phyloP scores from a whole-genome alignment of 2,329 filamentous ascomycete genomes.

The Fusarium equiseti region DNA sequence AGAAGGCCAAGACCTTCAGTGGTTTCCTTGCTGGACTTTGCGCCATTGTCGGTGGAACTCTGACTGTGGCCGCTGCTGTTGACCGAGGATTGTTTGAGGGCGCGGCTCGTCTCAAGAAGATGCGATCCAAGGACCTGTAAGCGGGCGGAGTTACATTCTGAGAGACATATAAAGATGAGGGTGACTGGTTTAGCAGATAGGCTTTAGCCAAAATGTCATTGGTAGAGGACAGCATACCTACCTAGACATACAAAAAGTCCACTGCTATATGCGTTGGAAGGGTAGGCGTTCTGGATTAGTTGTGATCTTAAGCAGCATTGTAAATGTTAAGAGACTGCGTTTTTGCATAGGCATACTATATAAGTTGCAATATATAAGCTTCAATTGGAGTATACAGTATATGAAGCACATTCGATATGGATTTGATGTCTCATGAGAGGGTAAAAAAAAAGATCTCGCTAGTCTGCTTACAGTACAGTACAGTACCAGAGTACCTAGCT shows the following conservation, averaged over 20 bases:
- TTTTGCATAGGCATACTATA: constrained; percentile 8
- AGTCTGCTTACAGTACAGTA: neutral
- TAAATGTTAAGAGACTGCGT: constrained; percentile 27
- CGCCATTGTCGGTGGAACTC: constrained; percentile 91
- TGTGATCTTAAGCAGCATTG: constrained; percentile 38
- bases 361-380: neutral
- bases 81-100: constrained; percentile 95
- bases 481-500: neutral
- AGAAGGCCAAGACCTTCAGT: constrained; percentile 87
- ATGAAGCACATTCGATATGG: constrained; percentile 16
- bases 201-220: constrained; percentile 9
- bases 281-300: constrained; percentile 46
- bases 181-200: constrained; percentile 28
- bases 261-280: constrained; percentile 43
- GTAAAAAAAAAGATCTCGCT: constrained; percentile 15
- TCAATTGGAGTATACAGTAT: constrained; percentile 1
- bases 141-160: neutral
- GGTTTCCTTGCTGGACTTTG: constrained; percentile 95
- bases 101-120: constrained; percentile 84
- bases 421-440: constrained; percentile 15
- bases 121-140: constrained; percentile 74
- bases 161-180: constrained; percentile 1
- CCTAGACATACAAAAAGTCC: constrained; percentile 41
- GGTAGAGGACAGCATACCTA: constrained; percentile 32
- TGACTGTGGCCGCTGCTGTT: constrained; percentile 94